Base-by-base conservation (phyloP, 768 basidiomycete species). In the Boletus subcaerulescens region DNA sequence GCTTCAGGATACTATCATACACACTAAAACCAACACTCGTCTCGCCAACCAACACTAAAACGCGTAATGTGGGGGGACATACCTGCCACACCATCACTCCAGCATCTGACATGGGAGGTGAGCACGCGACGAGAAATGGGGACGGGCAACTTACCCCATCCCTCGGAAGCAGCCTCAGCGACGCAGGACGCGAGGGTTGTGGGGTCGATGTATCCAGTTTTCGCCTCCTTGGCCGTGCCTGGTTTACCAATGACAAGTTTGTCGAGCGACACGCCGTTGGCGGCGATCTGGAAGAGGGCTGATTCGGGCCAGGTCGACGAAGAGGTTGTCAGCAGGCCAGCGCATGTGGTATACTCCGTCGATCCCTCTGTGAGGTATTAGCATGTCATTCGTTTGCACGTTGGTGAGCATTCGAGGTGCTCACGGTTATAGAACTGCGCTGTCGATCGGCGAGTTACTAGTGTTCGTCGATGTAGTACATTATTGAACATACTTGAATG, bases 341-440 rank as follows among this genome's bases (percentile, higher is more conserved):
- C 49, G 65, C 86, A 89, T 24, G 83, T 84, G 7, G 82, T 83
- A 64, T 87, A 89, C 61, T 87, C 86, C 14, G 70, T 71, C 20
- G 73, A 60, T 40, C 84, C 86, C 77, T 87, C 85, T 86, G 65
- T 40, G 20, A 24, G 2, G 22, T 20, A 4, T 56, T 13, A 61
- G 44, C 2, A 43, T 13, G 22, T 38, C 42, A 29, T 29, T 29
- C 26, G 9, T 29, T 9, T 9, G 9, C 26, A 35, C 7, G 0
- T 44, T 31, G 9, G 2, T 3, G 17, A 35, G 39, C 17, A 1
- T 17, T 8, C 3, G 22, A 14, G 2, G 15, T 15, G 36, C 68
- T 45, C 10, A 70, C 70, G 64, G 18, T 70, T 70, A 33, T 70
- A 72, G 24, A 61, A 69, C 69, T 71, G 9, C 3, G 3, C n/a